Conservation (phyloP, 73 alveolate species). For the Halteria grandinella region DNA sequence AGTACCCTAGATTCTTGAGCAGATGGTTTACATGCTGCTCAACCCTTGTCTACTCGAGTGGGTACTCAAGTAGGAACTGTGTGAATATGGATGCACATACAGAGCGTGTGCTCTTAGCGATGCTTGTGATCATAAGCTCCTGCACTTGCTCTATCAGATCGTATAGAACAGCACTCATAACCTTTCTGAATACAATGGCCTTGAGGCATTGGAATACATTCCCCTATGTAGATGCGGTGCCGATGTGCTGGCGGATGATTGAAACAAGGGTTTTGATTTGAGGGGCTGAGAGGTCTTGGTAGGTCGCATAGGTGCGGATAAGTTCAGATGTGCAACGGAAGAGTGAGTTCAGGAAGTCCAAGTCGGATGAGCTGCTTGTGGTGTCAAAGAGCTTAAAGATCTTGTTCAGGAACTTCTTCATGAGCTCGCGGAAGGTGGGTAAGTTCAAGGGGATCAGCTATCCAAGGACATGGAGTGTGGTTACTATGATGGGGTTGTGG, state of each 20-base stretch:
- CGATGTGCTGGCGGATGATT: slow-evolving; percentile 16
- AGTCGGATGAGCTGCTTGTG: slow-evolving; percentile 48
- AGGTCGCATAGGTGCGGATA: slow-evolving; percentile 37
- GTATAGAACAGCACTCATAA: slow-evolving; percentile 54
- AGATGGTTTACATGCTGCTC: slow-evolving; percentile 59
- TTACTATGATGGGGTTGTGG: slow-evolving; percentile 51
- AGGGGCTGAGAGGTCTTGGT: slow-evolving; percentile 19
- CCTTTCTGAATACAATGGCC: slow-evolving; percentile 43
- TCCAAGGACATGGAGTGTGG: slow-evolving; percentile 39
- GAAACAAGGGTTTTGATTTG: slow-evolving; percentile 9
- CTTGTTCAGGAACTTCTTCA: slow-evolving; percentile 42
- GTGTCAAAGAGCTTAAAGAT: slow-evolving; percentile 38
- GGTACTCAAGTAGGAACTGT: slow-evolving; percentile 61
- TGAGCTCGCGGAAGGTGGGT: slow-evolving; percentile 38
- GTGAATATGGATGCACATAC: slow-evolving; percentile 52
- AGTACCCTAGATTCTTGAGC: slow-evolving; percentile 57
- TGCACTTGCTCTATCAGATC: slow-evolving; percentile 55
- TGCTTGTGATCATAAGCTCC: slow-evolving; percentile 48
- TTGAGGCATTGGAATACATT: slow-evolving; percentile 47
- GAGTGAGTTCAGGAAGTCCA: slow-evolving; percentile 58
- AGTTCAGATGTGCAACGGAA: slow-evolving; percentile 65
- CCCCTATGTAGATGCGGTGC: slow-evolving; percentile 10
- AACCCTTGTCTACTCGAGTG: slow-evolving; percentile 44
- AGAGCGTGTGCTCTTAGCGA: slow-evolving; percentile 9
- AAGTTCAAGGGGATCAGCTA: slow-evolving; percentile 24